Conservation (phyloP, 495 filamentous ascomycete species). For the Penicillium ochrochloron region DNA sequence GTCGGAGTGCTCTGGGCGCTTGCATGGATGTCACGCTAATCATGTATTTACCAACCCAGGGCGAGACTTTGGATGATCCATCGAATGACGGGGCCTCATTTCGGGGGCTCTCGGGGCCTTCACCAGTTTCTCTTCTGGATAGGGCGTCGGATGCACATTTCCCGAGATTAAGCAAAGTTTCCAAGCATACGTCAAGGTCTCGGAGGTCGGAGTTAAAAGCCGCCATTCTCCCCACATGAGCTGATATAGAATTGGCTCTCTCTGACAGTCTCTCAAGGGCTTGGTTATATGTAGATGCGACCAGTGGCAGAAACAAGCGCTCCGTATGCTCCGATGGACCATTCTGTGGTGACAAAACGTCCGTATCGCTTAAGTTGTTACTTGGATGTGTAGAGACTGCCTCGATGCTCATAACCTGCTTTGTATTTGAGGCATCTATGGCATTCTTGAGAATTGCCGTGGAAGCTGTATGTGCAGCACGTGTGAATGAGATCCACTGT, state of each 20-base stretch:
- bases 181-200: not conserved
- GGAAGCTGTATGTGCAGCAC: not conserved
- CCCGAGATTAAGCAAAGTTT: not conserved
- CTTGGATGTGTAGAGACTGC: not conserved
- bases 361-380: not conserved
- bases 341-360: not conserved
- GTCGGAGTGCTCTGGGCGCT: not conserved
- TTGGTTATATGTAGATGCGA: not conserved
- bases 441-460: not conserved
- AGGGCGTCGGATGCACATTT: not conserved
- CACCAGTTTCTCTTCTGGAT: not conserved
- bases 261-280: not conserved
- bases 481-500: conserved; percentile 5
- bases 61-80: not conserved
- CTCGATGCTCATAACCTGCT: not conserved
- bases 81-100: not conserved
- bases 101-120: too few relatives aligned
- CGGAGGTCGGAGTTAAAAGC: not conserved
- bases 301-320: not conserved
- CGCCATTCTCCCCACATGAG: not conserved
- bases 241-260: not conserved
- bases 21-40: conserved; percentile 1
- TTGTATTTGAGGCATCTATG: not conserved
- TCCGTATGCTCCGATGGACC: not conserved
- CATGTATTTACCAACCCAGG: conserved; percentile 2